Conservation (phyloP, 352 stramenopile species). For the Elongisporangium undulatum region DNA sequence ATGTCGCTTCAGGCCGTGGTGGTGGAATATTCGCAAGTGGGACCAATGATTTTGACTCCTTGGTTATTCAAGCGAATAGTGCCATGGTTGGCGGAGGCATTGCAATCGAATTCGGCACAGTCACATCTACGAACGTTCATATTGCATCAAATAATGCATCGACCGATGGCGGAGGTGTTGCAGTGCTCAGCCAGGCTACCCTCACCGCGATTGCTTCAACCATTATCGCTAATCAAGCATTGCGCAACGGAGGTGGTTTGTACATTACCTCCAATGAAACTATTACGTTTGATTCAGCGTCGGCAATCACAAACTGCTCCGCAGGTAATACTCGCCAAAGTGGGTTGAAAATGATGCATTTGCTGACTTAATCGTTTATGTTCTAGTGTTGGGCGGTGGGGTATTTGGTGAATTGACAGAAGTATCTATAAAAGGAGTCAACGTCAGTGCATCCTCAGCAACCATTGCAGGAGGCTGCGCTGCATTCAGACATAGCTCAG, state of each 20-base stretch:
- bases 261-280: slow-evolving; percentile 32
- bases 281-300: slow-evolving; percentile 20
- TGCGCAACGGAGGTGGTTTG: slow-evolving; percentile 35
- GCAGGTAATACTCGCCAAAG: slow-evolving; percentile 19
- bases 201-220: slow-evolving; percentile 11
- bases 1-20: slow-evolving; percentile 16
- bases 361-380: neutral
- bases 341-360: neutral
- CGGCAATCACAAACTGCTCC: slow-evolving; percentile 18
- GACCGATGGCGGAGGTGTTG: slow-evolving; percentile 39
- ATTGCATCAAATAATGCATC: slow-evolving; percentile 29
- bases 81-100: slow-evolving; percentile 29
- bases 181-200: slow-evolving; percentile 19
- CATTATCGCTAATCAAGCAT: slow-evolving; percentile 23
- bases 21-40: slow-evolving; percentile 20
- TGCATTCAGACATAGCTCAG: slow-evolving; percentile 16
- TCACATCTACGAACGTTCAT: slow-evolving; percentile 7
- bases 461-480: slow-evolving; percentile 18
- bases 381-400: slow-evolving; percentile 22
- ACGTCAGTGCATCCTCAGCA: slow-evolving; percentile 10
- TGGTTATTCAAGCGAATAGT: slow-evolving; percentile 22
- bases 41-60: neutral
- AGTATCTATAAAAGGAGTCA: slow-evolving; percentile 13
- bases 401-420: slow-evolving; percentile 21
- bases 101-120: slow-evolving; percentile 12